Base-by-base conservation (phyloP, 768 basidiomycete species). In the Pleurotus salmoneostramineus region DNA sequence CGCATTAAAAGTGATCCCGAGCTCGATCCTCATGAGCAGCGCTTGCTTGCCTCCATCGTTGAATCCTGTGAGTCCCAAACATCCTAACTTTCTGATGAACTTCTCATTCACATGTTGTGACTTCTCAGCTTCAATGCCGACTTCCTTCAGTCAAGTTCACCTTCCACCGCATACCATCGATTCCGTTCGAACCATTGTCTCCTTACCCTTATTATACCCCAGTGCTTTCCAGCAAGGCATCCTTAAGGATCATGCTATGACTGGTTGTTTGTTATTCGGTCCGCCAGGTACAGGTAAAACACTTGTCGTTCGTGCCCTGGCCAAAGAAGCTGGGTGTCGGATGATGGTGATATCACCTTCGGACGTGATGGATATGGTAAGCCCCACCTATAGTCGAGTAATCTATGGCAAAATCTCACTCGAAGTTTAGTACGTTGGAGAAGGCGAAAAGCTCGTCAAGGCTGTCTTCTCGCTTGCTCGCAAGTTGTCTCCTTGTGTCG, bases 291-390 rank as follows among this genome's bases (percentile, higher is more conserved):
- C 81, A 8, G 95, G 95, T 2, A 96, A 96, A 72, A 95, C 94
- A 0, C 33, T 95, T 12, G 81, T 94, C 7, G 93, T 93, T 7
- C 85, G 93, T 48, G 95, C 95, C 15, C 79, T 98, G 7, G 95
- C 95, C 2, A 91, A 89, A 65, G 95, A 97, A 70, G 93, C 93
- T 49, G 95, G 94, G 3, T 95, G 93, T 63, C 81, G 93, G 50
- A 98, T 98, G 95, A 73, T 98, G 66, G 83, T 87, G 8, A 80
- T 98, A 49, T 88, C 91, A 45, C 93, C 95, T 5, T 93, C 93
- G 7, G 95, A 98, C 67, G 91, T 98, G 47, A 93, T 95, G 87
- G 94, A 97, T 68, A 95, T 95, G 92, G 92, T 92, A 60, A 47
- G 80, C 68, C 58, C 55, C 8, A 37, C 31, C 1, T 32, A 43